These are phyloP conservation scores for Nigrograna mackinnonii DNA, from an alignment of 2,329 filamentous ascomycete genomes.

Conservation along the genomic window DNA sequence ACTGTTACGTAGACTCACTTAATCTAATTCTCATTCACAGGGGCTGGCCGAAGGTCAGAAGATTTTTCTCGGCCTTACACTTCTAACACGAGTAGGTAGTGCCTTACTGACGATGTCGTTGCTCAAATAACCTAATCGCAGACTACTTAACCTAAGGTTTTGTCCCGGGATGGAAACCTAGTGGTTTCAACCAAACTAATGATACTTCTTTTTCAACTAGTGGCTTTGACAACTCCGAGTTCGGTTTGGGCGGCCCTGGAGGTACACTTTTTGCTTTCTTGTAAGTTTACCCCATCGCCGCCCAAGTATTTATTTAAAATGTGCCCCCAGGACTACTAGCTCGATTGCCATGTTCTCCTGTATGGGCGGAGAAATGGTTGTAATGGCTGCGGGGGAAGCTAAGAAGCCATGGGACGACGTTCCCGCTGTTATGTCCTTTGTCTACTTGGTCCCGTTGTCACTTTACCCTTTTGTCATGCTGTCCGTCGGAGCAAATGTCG, in stretches of 20 bases:
- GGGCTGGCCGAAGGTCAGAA: too few species aligned
- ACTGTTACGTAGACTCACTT: too few species aligned
- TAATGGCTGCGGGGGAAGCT: conserved; percentile 36
- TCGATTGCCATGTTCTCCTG: conserved; percentile 36
- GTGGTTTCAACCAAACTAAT: conserved; percentile 17
- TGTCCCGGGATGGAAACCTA: conserved; percentile 24
- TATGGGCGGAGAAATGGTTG: conserved; percentile 31
- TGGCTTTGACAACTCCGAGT: conserved; percentile 15
- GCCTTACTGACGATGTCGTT: too few species aligned
- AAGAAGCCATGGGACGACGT: conserved; percentile 31
- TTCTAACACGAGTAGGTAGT: too few species aligned
- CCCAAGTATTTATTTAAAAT: not conserved
- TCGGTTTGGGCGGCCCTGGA: conserved; percentile 23
- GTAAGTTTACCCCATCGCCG: conserved; percentile 13
- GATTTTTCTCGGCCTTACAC: too few species aligned
- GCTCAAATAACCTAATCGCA: too few species aligned
- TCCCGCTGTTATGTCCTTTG: conserved; percentile 32
- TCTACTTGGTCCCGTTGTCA: conserved; percentile 30
- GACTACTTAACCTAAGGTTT: conserved; percentile 25
- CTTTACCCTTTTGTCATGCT: conserved; percentile 30
- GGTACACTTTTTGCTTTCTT: conserved; percentile 32
- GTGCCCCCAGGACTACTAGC: conserved; percentile 24
- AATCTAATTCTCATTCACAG: too few species aligned
- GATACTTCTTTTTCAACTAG: conserved; percentile 4
- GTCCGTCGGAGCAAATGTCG: conserved; percentile 31